Evolutionary conservation across 768 basidiomycete genomes (phyloP).

Genomic region (Suillus spraguei): DNA sequence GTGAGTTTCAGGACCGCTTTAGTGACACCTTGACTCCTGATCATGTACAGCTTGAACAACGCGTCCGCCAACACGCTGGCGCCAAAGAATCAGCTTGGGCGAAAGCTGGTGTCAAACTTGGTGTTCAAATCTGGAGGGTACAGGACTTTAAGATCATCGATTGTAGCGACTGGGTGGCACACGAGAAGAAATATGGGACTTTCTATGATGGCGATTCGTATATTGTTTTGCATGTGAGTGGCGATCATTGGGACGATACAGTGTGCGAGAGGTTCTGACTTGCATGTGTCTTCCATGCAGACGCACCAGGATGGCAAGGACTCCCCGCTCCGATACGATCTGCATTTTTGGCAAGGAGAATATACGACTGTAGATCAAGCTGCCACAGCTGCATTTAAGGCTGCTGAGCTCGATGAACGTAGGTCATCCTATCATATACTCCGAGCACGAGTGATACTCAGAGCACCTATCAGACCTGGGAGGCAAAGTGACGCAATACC

Average conservation of each 20-base stretch:
- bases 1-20: constrained; percentile 34
- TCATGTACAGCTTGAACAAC: constrained; percentile 42
- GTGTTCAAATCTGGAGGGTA: constrained; percentile 60
- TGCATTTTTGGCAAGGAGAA: constrained; percentile 68
- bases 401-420: constrained; percentile 69
- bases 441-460: not conserved
- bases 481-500: constrained; percentile 59
- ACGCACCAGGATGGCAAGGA: constrained; percentile 57
- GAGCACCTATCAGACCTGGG: constrained; percentile 32
- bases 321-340: constrained; percentile 48
- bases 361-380: constrained; percentile 63
- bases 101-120: constrained; percentile 43
- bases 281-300: constrained; percentile 31
- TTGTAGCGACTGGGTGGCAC: constrained; percentile 30
- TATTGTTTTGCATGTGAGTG: constrained; percentile 59
- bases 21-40: constrained; percentile 4
- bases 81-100: constrained; percentile 54
- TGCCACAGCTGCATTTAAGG: constrained; percentile 66
- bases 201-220: constrained; percentile 72
- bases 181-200: constrained; percentile 40
- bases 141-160: constrained; percentile 56
- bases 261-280: not conserved
- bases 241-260: not conserved
- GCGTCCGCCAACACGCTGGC: constrained; percentile 53
- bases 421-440: constrained; percentile 20